These are phyloP conservation scores for Penicillium bialowiezense DNA, from an alignment of 495 filamentous ascomycete genomes.

Conservation along the genomic window DNA sequence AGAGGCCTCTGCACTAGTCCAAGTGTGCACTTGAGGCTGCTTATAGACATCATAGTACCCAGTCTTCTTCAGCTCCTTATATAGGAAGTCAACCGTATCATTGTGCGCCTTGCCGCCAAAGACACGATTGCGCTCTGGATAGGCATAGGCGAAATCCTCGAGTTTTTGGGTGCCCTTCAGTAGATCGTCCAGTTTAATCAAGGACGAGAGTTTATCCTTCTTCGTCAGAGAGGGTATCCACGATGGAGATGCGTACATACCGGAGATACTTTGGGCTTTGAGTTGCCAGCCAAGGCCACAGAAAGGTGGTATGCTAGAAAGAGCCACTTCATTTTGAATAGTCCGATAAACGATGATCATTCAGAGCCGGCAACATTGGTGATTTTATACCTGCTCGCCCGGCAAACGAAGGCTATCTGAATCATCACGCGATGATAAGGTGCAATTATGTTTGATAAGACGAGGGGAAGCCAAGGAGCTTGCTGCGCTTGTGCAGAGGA, in stretches of 20 bases:
- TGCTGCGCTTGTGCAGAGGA: slow-evolving; percentile 11
- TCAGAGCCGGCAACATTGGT: not conserved
- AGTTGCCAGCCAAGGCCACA: slow-evolving; percentile 7
- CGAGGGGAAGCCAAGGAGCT: slow-evolving; percentile 7
- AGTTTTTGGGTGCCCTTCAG: slow-evolving; percentile 37
- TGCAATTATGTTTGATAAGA: slow-evolving; percentile 1
- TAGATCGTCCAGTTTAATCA: slow-evolving; percentile 28
- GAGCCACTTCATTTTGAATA: slow-evolving; percentile 15
- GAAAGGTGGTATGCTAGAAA: slow-evolving; percentile 2
- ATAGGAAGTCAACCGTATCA: slow-evolving; percentile 61
- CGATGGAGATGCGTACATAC: slow-evolving; percentile 1
- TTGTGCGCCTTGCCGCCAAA: slow-evolving; percentile 62
- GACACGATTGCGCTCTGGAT: slow-evolving; percentile 51
- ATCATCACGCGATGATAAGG: slow-evolving; percentile 12
- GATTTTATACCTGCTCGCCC: slow-evolving; percentile 6
- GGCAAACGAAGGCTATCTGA: not conserved
- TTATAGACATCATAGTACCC: slow-evolving; percentile 60
- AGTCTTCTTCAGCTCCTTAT: slow-evolving; percentile 44
- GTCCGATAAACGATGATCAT: not conserved
- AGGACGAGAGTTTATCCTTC: slow-evolving; percentile 10
- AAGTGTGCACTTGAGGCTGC: slow-evolving; percentile 52
- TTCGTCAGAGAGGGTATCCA: not conserved
- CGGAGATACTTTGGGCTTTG: slow-evolving; percentile 13
- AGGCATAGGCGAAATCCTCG: slow-evolving; percentile 45
- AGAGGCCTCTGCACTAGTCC: slow-evolving; percentile 26